phyloP scores from a whole-genome alignment of 2,329 filamentous ascomycete species.

The Periglandula ipomoeae region DNA sequence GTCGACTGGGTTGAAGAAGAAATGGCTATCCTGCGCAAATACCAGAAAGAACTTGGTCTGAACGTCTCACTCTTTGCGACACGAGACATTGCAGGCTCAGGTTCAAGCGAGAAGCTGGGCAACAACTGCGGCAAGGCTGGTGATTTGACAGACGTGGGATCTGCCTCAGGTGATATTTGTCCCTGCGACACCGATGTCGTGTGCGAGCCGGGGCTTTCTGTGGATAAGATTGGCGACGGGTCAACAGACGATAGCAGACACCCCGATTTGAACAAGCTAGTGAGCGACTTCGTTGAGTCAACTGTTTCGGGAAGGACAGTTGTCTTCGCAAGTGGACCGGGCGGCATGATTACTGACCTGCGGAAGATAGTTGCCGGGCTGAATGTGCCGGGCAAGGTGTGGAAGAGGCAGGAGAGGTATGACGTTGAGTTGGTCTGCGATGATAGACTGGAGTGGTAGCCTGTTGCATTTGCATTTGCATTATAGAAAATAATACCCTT shows the following conservation, averaged over 20 bases:
- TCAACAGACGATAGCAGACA: slow-evolving; percentile 24
- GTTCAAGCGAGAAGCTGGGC: slow-evolving; percentile 11
- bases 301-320: slow-evolving; percentile 40
- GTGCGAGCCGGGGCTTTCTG: slow-evolving; percentile 14
- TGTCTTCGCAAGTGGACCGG: slow-evolving; percentile 53
- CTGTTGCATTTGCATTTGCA: not conserved
- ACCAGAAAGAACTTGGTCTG: slow-evolving; percentile 30
- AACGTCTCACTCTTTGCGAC: slow-evolving; percentile 52
- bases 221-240: slow-evolving; percentile 20
- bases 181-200: slow-evolving; percentile 13
- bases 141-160: slow-evolving; percentile 12
- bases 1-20: slow-evolving; percentile 50
- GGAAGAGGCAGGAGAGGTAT: slow-evolving; percentile 46
- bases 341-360: slow-evolving; percentile 49
- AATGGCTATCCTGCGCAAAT: slow-evolving; percentile 36
- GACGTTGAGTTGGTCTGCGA: slow-evolving; percentile 51
- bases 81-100: slow-evolving; percentile 27
- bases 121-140: slow-evolving; percentile 7
- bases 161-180: slow-evolving; percentile 18
- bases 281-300: slow-evolving; percentile 38
- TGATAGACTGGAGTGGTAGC: slow-evolving; percentile 46
- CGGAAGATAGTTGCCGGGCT: slow-evolving; percentile 41
- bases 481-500: not conserved
- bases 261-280: slow-evolving; percentile 36
- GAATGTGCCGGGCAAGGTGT: slow-evolving; percentile 45